These are phyloP conservation scores for Bipolaris cookei DNA, from an alignment of 2,329 filamentous ascomycete species.

Conservation along the genomic window DNA sequence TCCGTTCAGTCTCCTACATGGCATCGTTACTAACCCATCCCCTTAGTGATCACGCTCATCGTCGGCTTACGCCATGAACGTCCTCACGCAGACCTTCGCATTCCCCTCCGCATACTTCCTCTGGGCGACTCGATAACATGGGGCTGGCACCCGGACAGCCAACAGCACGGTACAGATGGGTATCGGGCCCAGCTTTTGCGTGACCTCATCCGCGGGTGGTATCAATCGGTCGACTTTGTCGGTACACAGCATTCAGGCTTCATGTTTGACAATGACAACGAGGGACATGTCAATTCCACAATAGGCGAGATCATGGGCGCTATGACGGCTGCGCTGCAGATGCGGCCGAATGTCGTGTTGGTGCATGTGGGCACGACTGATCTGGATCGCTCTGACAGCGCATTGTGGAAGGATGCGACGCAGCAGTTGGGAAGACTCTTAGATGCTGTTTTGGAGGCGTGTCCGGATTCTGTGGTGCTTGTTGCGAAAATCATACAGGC, in stretches of 20 bases:
- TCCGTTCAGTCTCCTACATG: neutral
- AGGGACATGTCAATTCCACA: constrained; percentile 41
- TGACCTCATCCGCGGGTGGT: constrained; percentile 29
- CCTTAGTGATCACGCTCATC: constrained; percentile 14
- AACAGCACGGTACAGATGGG: constrained; percentile 43
- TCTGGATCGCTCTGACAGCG: constrained; percentile 15
- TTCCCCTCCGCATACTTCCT: constrained; percentile 32
- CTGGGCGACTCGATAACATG: constrained; percentile 38
- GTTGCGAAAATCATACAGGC: constrained; percentile 47
- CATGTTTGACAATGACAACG: constrained; percentile 44
- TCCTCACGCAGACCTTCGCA: constrained; percentile 7
- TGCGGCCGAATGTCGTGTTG: constrained; percentile 32
- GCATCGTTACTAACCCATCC: constrained; percentile 3
- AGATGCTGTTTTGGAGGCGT: constrained; percentile 38
- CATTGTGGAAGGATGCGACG: constrained; percentile 34
- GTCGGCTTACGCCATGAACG: constrained; percentile 6
- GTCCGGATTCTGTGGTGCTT: constrained; percentile 44
- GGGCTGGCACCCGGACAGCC: constrained; percentile 37
- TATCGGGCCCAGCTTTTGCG: constrained; percentile 45
- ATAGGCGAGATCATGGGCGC: constrained; percentile 38
- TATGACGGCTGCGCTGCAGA: constrained; percentile 19
- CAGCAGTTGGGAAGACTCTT: constrained; percentile 42
- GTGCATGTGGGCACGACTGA: constrained; percentile 38
- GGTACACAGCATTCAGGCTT: constrained; percentile 41
- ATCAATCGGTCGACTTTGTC: constrained; percentile 35